Conservation (phyloP, 768 basidiomycete species). For the Hypsizygus marmoreus region DNA sequence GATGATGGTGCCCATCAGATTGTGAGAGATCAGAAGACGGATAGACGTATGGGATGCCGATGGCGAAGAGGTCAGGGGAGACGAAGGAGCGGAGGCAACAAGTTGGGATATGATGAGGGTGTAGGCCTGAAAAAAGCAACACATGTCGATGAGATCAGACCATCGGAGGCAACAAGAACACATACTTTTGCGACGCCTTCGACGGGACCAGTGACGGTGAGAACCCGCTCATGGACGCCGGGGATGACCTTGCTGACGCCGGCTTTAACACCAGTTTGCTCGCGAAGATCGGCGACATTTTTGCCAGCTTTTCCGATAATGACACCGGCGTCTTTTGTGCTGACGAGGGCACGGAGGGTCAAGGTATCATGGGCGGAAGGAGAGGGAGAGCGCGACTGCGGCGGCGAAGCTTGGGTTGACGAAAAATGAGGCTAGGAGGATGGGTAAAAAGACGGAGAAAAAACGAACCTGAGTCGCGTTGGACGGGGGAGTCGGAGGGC, state of each 20-base stretch:
- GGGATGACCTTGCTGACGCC: conserved; percentile 98
- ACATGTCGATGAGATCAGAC: conserved; percentile 11
- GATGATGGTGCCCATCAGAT: conserved; percentile 99
- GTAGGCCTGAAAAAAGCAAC: conserved; percentile 68
- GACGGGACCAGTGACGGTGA: conserved; percentile 90
- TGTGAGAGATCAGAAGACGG: conserved; percentile 97
- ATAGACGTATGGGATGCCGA: conserved; percentile 86
- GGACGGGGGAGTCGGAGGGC: conserved; percentile 64
- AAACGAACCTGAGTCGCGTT: conserved; percentile 56
- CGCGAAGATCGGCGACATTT: conserved; percentile 96
- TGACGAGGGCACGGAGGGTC: conserved; percentile 92
- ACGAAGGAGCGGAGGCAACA: conserved; percentile 77
- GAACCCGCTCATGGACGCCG: conserved; percentile 96
- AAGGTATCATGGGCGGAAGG: conserved; percentile 74
- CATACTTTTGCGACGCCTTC: conserved; percentile 90
- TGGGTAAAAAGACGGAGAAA: conserved; percentile 16
- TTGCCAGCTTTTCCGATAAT: conserved; percentile 97
- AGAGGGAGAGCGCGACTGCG: conserved; percentile 74
- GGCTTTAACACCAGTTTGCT: conserved; percentile 95
- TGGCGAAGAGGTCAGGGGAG: conserved; percentile 65
- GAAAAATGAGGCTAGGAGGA: conserved; percentile 19
- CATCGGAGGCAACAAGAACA: conserved; percentile 10
- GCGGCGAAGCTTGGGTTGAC: conserved; percentile 51
- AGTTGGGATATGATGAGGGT: conserved; percentile 92
- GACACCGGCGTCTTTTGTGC: conserved; percentile 95